Percentiles rank a stretch among this genome's conserved stretches.
Evolutionary conservation across 306 rosid genomes (phyloP).

Genomic region (Amphicarpaea edgeworthii): DNA sequence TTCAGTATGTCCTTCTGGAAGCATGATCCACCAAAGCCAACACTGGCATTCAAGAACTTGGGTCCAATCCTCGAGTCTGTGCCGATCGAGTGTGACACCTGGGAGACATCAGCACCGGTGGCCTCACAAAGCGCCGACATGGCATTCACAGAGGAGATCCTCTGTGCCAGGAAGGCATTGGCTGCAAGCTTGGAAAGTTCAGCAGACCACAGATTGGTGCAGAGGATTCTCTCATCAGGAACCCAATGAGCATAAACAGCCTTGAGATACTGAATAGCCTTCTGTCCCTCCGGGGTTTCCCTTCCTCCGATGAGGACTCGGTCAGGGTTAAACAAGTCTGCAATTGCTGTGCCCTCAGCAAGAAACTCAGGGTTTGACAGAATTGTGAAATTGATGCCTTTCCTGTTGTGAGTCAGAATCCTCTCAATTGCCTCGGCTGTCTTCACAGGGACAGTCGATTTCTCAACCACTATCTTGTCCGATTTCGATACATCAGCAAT

Average conservation of each 20-base stretch:
- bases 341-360: slow-evolving; percentile 92
- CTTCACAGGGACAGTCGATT: slow-evolving; percentile 93
- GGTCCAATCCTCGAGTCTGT: slow-evolving; percentile 89
- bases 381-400: slow-evolving; percentile 85
- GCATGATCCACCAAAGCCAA: slow-evolving; percentile 95
- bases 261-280: slow-evolving; percentile 70
- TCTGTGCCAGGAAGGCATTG: slow-evolving; percentile 91
- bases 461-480: slow-evolving; percentile 88
- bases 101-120: slow-evolving; percentile 87
- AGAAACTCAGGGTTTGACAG: slow-evolving; percentile 94
- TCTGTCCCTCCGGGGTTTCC: slow-evolving; percentile 88
- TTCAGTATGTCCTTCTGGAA: slow-evolving; percentile 94
- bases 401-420: slow-evolving; percentile 87
- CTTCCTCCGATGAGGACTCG: slow-evolving; percentile 94
- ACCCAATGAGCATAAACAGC: slow-evolving; percentile 94
- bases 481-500: slow-evolving; percentile 92
- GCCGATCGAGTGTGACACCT: slow-evolving; percentile 86
- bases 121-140: slow-evolving; percentile 95
- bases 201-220: slow-evolving; percentile 95
- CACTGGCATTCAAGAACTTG: slow-evolving; percentile 89
- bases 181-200: slow-evolving; percentile 97
- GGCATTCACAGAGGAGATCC: slow-evolving; percentile 94
- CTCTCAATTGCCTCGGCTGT: slow-evolving; percentile 96
- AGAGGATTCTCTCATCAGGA: slow-evolving; percentile 69
- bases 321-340: slow-evolving; percentile 72